Conservation (phyloP, 1,139 yeast species). For the Citeromyces hawaiiensis region DNA sequence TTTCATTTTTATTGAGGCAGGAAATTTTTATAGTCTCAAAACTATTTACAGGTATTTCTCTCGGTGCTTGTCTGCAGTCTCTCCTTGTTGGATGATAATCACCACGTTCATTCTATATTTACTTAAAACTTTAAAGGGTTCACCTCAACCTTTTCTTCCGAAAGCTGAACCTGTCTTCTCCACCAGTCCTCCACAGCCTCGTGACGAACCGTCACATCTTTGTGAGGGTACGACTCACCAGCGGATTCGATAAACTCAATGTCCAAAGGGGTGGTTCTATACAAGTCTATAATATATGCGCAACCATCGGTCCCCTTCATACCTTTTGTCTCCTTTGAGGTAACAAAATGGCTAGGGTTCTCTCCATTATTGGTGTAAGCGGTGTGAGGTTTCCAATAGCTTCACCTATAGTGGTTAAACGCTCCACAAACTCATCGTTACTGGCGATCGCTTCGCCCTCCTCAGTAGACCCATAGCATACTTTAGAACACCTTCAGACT, state of each 20-base stretch:
- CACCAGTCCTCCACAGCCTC: constrained; percentile 93
- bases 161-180: constrained; percentile 41
- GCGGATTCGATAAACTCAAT: constrained; percentile 52
- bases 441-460: constrained; percentile 13
- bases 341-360: constrained; percentile 33
- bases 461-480: constrained; percentile 65
- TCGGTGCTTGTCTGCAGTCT: no score
- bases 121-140: constrained; percentile 42
- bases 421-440: constrained; percentile 31
- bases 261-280: constrained; percentile 77
- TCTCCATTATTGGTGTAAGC: constrained; percentile 30
- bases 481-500: constrained; percentile 18
- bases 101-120: no score
- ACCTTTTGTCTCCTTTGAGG: constrained; percentile 79
- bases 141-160: constrained; percentile 26
- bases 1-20: no score
- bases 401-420: constrained; percentile 52
- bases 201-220: constrained; percentile 63
- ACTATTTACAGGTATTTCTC: no score
- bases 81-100: no score
- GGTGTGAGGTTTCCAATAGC: constrained; percentile 56
- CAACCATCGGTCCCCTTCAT: constrained; percentile 78
- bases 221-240: constrained; percentile 59
- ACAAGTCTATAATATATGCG: constrained; percentile 71
- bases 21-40: no score